Percentiles rank a stretch among this genome's conserved stretches.
Evolutionary conservation across 129 eudicot genomes (phyloP).

Genomic region (Helichrysum umbraculigerum): DNA sequence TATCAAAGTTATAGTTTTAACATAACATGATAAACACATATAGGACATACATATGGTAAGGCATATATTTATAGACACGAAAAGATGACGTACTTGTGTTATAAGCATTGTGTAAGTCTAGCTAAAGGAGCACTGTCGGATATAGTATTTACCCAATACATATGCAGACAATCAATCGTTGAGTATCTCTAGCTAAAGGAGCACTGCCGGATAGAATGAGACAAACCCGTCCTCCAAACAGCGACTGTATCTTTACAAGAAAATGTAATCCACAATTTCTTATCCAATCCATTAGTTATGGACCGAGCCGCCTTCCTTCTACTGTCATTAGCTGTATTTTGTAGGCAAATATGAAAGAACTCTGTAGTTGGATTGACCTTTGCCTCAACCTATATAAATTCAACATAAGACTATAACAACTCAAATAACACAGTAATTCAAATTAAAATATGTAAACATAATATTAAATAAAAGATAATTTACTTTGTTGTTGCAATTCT

Average conservation of each 20-base stretch:
- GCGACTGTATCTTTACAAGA: neutral
- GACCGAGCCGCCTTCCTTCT: neutral
- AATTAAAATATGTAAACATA: neutral
- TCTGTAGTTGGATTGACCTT: neutral
- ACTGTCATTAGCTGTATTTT: neutral
- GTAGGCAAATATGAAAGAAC: neutral
- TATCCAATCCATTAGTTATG: neutral
- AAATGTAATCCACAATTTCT: neutral
- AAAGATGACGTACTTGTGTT: neutral
- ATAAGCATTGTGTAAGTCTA: neutral
- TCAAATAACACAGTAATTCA: neutral
- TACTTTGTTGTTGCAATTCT: neutral
- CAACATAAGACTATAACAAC: neutral
- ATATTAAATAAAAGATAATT: neutral
- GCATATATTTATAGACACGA: neutral
- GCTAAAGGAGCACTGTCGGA: neutral
- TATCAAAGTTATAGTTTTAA: neutral
- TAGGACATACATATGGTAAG: neutral
- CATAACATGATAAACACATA: neutral
- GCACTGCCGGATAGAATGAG: neutral
- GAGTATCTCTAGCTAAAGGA: neutral
- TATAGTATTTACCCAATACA: neutral
- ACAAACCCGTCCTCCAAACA: neutral
- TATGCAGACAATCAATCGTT: neutral
- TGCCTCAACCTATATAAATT: neutral